A percentile compares a stretch with the other conserved stretches of the same genome.
These are phyloP conservation scores for Simplicillium sp. DNA, from an alignment of 2,329 filamentous ascomycete genomes.

Conservation along the genomic window DNA sequence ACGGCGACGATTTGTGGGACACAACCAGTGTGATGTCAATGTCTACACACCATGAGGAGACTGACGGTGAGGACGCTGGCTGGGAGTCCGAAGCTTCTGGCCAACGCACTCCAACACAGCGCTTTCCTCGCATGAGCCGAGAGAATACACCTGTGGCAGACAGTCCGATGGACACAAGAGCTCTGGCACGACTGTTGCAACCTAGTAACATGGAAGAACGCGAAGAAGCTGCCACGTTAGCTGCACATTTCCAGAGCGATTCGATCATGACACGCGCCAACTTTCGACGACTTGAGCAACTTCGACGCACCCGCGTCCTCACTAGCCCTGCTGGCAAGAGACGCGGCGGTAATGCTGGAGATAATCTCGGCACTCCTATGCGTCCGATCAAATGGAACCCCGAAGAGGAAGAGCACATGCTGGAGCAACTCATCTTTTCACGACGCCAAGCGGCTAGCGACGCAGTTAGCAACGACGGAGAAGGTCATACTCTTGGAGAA, in stretches of 20 bases:
- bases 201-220: constrained; percentile 69
- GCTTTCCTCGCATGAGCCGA: constrained; percentile 33
- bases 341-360: constrained; percentile 9
- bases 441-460: constrained; percentile 24
- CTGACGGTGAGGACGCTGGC: constrained; percentile 32
- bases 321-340: constrained; percentile 19
- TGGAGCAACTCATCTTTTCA: constrained; percentile 51
- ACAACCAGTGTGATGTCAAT: constrained; percentile 70
- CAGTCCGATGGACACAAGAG: constrained; percentile 52
- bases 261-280: constrained; percentile 73
- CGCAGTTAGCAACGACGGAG: constrained; percentile 19
- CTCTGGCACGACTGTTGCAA: constrained; percentile 73
- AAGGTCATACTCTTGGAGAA: constrained; percentile 52
- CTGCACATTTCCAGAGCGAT: constrained; percentile 65
- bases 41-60: constrained; percentile 22
- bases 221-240: constrained; percentile 71
- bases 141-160: constrained; percentile 53
- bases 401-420: constrained; percentile 50
- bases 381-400: constrained; percentile 30
- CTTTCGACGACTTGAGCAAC: constrained; percentile 59
- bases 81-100: constrained; percentile 42
- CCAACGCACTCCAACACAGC: constrained; percentile 66
- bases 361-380: constrained; percentile 12
- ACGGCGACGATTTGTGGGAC: constrained; percentile 54
- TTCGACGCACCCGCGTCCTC: constrained; percentile 57